These are phyloP conservation scores for Nothophaeocryptopus gaeumannii DNA, from an alignment of 2,329 filamentous ascomycete genomes.

Conservation along the genomic window DNA sequence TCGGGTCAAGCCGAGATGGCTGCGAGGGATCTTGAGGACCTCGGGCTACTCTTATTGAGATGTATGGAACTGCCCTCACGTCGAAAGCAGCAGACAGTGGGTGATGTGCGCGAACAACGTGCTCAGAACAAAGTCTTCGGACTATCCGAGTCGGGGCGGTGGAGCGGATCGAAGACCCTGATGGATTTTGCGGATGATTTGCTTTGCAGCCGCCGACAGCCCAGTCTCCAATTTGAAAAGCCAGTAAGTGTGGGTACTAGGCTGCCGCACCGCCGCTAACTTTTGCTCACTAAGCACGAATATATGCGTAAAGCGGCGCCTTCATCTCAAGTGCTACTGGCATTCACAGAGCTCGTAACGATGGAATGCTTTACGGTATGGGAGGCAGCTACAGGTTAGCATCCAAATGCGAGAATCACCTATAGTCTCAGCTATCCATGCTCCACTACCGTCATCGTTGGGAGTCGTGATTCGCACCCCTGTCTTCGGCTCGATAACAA, in stretches of 20 bases:
- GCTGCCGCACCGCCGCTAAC: neutral
- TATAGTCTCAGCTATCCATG: too few relatives aligned
- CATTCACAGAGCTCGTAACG: too few relatives aligned
- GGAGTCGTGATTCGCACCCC: too few relatives aligned
- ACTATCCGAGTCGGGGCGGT: constrained; percentile 5
- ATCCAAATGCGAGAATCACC: too few relatives aligned
- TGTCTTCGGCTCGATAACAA: too few relatives aligned
- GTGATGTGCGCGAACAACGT: constrained; percentile 5
- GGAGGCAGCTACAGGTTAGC: too few relatives aligned
- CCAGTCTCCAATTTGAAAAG: neutral
- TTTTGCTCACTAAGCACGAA: neutral
- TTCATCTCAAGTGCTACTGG: too few relatives aligned
- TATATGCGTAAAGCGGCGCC: too few relatives aligned
- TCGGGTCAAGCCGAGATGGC: too few relatives aligned
- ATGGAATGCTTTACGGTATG: too few relatives aligned
- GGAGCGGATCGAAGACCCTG: constrained; percentile 6
- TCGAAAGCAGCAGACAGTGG: neutral
- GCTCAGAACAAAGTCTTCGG: constrained; percentile 9
- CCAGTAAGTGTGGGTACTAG: neutral
- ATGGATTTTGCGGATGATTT: constrained; percentile 13
- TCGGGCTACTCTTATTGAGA: constrained; percentile 4
- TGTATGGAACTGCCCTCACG: constrained; percentile 4
- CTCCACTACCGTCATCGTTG: too few relatives aligned
- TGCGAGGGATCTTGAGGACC: neutral
- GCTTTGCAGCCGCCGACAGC: neutral